Conservation (phyloP, 163 green algal genomes). For the Chlorella variabilis region DNA sequence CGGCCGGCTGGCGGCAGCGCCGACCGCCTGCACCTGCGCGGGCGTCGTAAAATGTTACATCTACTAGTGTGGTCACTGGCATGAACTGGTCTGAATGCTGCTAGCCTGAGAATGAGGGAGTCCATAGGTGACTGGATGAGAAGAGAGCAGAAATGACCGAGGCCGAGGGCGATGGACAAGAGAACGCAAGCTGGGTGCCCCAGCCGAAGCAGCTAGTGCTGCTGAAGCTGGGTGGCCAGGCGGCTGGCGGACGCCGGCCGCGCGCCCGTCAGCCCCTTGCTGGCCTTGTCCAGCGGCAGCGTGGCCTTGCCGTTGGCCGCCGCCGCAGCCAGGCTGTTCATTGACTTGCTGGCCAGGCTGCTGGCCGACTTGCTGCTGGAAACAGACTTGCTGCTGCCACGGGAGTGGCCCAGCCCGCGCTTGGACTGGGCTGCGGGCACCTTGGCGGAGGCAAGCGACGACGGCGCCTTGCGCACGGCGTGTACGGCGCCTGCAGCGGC, state of each 20-base stretch:
- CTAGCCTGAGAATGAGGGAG: no score
- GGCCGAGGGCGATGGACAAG: no score
- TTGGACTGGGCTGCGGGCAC: slow-evolving; percentile 13
- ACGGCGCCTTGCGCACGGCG: neutral
- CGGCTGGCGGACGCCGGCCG: neutral
- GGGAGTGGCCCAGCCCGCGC: neutral
- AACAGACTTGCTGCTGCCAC: neutral
- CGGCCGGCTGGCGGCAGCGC: neutral
- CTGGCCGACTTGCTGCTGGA: neutral
- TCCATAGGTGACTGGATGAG: no score
- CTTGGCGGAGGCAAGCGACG: neutral
- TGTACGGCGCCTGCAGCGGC: neutral
- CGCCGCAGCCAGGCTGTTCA: neutral
- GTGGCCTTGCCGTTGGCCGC: slow-evolving; percentile 11
- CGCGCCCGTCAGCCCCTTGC: neutral
- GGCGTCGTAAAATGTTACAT: no score
- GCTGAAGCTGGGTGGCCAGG: neutral
- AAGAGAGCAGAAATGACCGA: no score
- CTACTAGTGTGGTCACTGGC: no score
- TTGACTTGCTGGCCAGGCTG: slow-evolving; percentile 19
- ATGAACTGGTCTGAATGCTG: no score
- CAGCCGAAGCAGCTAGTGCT: neutral
- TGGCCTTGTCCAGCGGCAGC: slow-evolving; percentile 31
- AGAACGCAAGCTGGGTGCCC: no score
- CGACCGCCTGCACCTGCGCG: no score